These are phyloP conservation scores for Leccinum cinnamomeum DNA, from an alignment of 1,284 basidiomycete genomes.

Conservation along the genomic window DNA sequence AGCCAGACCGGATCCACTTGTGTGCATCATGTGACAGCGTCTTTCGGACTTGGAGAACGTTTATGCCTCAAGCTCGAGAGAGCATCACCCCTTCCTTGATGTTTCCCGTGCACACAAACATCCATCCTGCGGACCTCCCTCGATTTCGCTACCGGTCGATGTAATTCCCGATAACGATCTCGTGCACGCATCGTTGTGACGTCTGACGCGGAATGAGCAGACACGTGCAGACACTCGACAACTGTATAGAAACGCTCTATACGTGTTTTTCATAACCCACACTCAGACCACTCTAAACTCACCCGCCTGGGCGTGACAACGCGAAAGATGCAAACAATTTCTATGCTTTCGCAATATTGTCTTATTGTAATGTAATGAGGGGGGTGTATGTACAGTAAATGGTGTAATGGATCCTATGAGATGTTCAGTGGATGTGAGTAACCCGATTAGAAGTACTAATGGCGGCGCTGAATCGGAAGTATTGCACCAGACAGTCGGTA, in stretches of 20 bases:
- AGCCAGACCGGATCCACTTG: conserved; percentile 1
- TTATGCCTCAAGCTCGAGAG: conserved; percentile 27
- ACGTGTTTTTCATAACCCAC: conserved; percentile 31
- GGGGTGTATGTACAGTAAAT: conserved; percentile 29
- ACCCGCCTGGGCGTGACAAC: conserved; percentile 16
- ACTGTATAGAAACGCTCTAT: conserved; percentile 6
- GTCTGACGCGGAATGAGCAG: conserved; percentile 3
- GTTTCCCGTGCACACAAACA: conserved; percentile 4
- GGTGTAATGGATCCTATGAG: conserved; percentile 27
- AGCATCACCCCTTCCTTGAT: conserved; percentile 9
- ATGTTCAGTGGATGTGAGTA: conserved; percentile 13
- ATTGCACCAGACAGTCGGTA: conserved; percentile 10
- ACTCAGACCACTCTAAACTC: background rate
- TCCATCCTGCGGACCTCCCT: conserved; percentile 27
- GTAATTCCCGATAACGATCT: conserved; percentile 30
- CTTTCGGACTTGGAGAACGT: conserved; percentile 29
- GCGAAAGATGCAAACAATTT: conserved; percentile 15
- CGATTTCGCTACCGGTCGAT: conserved; percentile 10
- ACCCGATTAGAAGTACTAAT: conserved; percentile 1
- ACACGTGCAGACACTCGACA: conserved; percentile 13
- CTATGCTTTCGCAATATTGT: conserved; percentile 9
- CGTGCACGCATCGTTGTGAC: conserved; percentile 18
- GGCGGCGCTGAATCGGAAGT: conserved; percentile 4
- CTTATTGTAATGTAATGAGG: conserved; percentile 28
- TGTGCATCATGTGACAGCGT: conserved; percentile 21